phyloP scores from a whole-genome alignment of 1,139 yeast genomes.

The Maudiozyma humilis region DNA sequence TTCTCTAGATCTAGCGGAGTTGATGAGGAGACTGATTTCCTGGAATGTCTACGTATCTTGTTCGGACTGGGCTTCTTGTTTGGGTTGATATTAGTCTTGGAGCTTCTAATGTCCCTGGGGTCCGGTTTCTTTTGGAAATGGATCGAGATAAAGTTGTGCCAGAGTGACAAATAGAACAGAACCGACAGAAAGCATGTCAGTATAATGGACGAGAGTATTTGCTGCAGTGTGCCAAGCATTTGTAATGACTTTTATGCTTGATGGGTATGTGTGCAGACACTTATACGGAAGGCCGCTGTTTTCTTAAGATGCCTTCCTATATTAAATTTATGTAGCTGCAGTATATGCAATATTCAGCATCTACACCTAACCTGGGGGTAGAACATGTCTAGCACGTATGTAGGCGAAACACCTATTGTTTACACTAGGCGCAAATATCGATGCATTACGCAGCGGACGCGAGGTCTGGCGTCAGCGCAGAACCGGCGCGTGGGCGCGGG shows the following conservation, averaged over 20 bases:
- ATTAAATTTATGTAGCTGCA: too few relatives aligned
- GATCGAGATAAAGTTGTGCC: slow-evolving; percentile 23
- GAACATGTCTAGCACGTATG: too few relatives aligned
- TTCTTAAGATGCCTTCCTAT: too few relatives aligned
- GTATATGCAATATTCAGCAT: too few relatives aligned
- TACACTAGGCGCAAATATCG: background rate
- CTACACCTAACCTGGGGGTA: too few relatives aligned
- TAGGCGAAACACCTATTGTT: background rate
- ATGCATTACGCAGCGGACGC: background rate
- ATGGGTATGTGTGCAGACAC: too few relatives aligned
- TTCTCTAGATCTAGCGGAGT: slow-evolving; percentile 21
- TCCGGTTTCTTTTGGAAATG: slow-evolving; percentile 22
- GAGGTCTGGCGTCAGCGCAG: too few relatives aligned
- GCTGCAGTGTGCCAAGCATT: slow-evolving; percentile 7
- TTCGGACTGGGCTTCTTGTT: slow-evolving; percentile 9
- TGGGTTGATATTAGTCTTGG: slow-evolving; percentile 19
- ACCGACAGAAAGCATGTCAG: slow-evolving; percentile 19
- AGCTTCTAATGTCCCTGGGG: slow-evolving; percentile 26
- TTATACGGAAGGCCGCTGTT: too few relatives aligned
- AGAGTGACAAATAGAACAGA: slow-evolving; percentile 25
- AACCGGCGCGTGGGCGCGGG: too few relatives aligned
- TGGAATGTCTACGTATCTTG: slow-evolving; percentile 11
- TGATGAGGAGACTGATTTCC: slow-evolving; percentile 16
- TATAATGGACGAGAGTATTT: slow-evolving; percentile 16
- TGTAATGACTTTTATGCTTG: background rate